Evolutionary conservation across 164 flowering plant species (phyloP), one percentile per base, ranked within the genome.

Genomic region (Chloranthus sessilifolius): DNA sequence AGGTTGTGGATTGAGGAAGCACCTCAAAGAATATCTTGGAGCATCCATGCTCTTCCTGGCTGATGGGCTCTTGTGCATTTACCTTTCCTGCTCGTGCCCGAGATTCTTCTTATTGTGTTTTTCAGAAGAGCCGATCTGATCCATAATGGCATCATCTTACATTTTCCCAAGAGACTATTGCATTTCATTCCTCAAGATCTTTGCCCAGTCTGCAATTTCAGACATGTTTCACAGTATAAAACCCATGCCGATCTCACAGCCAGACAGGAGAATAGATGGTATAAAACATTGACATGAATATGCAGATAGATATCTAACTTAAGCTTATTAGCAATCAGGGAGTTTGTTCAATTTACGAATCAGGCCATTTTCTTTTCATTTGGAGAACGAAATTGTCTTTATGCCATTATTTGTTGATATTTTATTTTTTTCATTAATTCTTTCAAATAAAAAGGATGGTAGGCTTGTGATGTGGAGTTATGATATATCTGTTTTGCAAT

Each of bases 21-120:
- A 25, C 30, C 43, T 26, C 34, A 96, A 91, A 96, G 98, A 77
- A 75, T 75, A 45, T 65, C 81, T 63, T 74, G 84, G 81, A 61
- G 64, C 70, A 67, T 73, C 76, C 77, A 78, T 71, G 67, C 59
- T 51, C 71, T 67, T 67, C 67, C 76, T 58, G 68, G 82, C 60
- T 73, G 73, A 75, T 72, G 78, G 85, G 83, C 78, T 69, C 70
- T 65, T 63, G 68, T 75, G 76, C 79, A 66, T 75, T n/a, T 78
- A 62, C 55, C 55, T 76, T 76, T 71, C 69, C 63, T 73, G 79
- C 77, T 64, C 66, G 74, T 72, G 80, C 72, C 66, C 63, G 73
- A 57, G 88, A 71, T 55, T 62, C 78, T 66, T 74, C 80, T 66
- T 74, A 77, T 72, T 70, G 55, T 72, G 58, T 69, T 65, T 73